These are phyloP conservation scores for Rubia tinctorum DNA, from an alignment of 305 asterid genomes.

Conservation along the genomic window DNA sequence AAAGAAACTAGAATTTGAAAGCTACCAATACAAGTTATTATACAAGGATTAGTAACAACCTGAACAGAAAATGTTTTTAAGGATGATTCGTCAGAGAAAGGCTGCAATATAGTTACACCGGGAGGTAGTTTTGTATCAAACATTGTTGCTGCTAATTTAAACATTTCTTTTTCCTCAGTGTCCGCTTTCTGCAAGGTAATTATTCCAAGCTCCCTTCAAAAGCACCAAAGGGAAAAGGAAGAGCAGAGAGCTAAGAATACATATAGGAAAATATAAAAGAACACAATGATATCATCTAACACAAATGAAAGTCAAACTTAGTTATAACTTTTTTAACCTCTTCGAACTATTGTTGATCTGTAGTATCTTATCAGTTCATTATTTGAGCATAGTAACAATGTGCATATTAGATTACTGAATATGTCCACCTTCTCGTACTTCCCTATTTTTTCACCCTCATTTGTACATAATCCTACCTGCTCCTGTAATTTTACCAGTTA, in stretches of 20 bases:
- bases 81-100: slow-evolving; percentile 89
- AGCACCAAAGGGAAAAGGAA: slow-evolving; percentile 14
- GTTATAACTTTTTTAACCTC: slow-evolving; percentile 1
- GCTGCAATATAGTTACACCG: slow-evolving; percentile 89
- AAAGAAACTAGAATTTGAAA: background rate
- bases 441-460: background rate
- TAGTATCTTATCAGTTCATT: background rate
- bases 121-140: slow-evolving; percentile 97
- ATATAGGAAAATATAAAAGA: background rate
- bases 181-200: slow-evolving; percentile 61
- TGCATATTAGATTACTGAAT: background rate
- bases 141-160: slow-evolving; percentile 82
- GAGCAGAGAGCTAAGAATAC: background rate
- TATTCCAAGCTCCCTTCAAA: slow-evolving; percentile 86
- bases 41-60: slow-evolving; percentile 32
- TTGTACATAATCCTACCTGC: background rate
- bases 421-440: background rate
- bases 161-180: slow-evolving; percentile 74
- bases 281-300: background rate
- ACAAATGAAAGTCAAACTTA: background rate
- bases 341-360: background rate
- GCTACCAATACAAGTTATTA: background rate
- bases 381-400: background rate
- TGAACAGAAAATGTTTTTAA: slow-evolving; percentile 75
- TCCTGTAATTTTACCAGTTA: background rate